These are phyloP conservation scores for Chrysoporthe deuterocubensis DNA, from an alignment of 2,329 filamentous ascomycete genomes.

Conservation along the genomic window DNA sequence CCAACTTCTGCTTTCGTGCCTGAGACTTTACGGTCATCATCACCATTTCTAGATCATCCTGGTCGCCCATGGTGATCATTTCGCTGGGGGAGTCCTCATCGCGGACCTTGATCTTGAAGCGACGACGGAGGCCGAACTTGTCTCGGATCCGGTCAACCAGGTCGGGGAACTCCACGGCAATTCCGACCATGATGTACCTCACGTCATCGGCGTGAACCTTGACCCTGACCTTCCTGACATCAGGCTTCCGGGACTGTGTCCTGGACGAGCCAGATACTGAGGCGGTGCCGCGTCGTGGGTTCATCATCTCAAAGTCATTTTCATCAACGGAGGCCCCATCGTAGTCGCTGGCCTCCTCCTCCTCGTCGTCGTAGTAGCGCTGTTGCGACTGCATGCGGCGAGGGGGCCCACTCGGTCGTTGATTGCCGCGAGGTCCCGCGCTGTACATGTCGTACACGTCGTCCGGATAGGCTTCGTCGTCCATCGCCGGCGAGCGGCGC, in stretches of 20 bases:
- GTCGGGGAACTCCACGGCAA: conserved; percentile 73
- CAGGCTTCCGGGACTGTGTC: conserved; percentile 63
- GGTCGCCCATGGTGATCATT: conserved; percentile 96
- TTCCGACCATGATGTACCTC: conserved; percentile 85
- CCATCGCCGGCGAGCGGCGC: conserved; percentile 42
- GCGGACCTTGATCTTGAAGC: conserved; percentile 86
- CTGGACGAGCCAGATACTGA: conserved; percentile 55
- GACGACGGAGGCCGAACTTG: conserved; percentile 79
- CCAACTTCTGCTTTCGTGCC: conserved; percentile 74
- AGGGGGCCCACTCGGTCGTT: conserved; percentile 30
- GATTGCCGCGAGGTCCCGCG: conserved; percentile 40
- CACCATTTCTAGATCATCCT: conserved; percentile 93
- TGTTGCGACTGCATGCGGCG: conserved; percentile 46
- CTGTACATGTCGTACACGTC: conserved; percentile 71
- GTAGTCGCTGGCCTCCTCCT: conserved; percentile 74
- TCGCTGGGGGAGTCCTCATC: conserved; percentile 82
- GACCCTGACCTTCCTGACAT: conserved; percentile 79
- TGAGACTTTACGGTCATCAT: conserved; percentile 69
- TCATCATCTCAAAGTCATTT: conserved; percentile 79
- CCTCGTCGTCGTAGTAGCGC: conserved; percentile 79
- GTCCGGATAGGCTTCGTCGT: conserved; percentile 68
- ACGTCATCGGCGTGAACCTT: conserved; percentile 94
- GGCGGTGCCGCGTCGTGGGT: conserved; percentile 48
- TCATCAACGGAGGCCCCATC: conserved; percentile 74
- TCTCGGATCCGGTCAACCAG: conserved; percentile 79